Evolutionary conservation across 495 filamentous ascomycete genomes (phyloP).

Genomic region (Penicillium paxilli): DNA sequence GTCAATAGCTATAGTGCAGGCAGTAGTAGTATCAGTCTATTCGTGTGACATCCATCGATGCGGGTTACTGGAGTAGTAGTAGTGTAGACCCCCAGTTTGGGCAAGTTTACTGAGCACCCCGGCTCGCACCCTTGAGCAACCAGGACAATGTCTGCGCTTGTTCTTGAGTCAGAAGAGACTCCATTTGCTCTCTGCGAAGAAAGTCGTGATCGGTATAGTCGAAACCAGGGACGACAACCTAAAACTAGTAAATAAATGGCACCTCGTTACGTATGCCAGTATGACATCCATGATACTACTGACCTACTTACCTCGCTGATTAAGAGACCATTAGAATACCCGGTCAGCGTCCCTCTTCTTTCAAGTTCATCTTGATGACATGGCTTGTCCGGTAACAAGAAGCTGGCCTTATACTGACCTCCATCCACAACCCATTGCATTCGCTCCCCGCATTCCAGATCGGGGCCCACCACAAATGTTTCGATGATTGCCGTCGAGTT

Average conservation of each 20-base stretch:
- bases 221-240: conserved; percentile 65
- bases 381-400: conserved; percentile 42
- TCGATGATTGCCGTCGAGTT: conserved; percentile 45
- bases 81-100: no score
- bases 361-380: conserved; percentile 42
- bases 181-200: conserved; percentile 41
- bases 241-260: no score
- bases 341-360: no score
- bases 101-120: no score
- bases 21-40: no score
- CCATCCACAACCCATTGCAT: conserved; percentile 71
- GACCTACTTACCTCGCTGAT: conserved; percentile 56
- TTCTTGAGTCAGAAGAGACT: conserved; percentile 45
- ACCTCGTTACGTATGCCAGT: no score
- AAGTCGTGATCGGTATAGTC: conserved; percentile 67
- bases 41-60: no score
- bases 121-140: conserved; percentile 42
- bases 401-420: conserved; percentile 62
- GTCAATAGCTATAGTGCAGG: no score
- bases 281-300: no score
- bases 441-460: conserved; percentile 56
- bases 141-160: conserved; percentile 49
- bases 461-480: conserved; percentile 60
- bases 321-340: conserved; percentile 45
- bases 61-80: no score